A percentile compares a stretch with the other conserved stretches of the same genome.
Evolutionary conservation across 1,284 basidiomycete species (phyloP).

Genomic region (Ceratobasidium sp.): DNA sequence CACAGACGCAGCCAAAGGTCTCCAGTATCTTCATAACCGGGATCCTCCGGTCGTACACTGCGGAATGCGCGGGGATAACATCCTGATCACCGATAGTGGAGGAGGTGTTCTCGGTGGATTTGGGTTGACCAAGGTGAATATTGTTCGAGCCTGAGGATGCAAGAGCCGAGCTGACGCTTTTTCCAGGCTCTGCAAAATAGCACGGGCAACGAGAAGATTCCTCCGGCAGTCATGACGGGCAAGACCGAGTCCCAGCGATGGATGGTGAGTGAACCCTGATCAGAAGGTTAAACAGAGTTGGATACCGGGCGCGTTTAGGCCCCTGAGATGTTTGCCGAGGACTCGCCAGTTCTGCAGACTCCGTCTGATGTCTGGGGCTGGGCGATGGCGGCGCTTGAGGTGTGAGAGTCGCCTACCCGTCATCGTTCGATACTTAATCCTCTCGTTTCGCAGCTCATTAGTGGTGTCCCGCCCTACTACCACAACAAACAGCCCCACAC

Average conservation of each 20-base stretch:
- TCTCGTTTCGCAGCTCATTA: constrained; percentile 4
- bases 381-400: constrained; percentile 40
- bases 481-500: constrained; percentile 8
- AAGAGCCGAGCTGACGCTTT: neutral
- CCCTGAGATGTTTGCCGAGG: constrained; percentile 29
- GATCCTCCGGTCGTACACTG: constrained; percentile 31
- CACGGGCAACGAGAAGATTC: neutral
- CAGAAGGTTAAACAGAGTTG: neutral
- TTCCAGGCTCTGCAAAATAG: neutral
- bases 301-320: neutral
- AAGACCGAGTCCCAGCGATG: constrained; percentile 36
- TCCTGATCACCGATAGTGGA: constrained; percentile 33
- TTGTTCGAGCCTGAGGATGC: neutral
- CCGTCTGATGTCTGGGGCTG: constrained; percentile 37
- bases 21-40: constrained; percentile 37
- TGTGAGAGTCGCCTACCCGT: neutral
- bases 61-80: constrained; percentile 34
- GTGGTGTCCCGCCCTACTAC: neutral
- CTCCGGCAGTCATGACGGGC: constrained; percentile 33
- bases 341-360: constrained; percentile 17
- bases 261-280: constrained; percentile 19
- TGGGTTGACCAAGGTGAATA: constrained; percentile 23
- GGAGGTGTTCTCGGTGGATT: constrained; percentile 35
- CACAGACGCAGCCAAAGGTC: constrained; percentile 28
- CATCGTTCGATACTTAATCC: neutral